Evolutionary conservation across 768 basidiomycete species (phyloP).

Genomic region (Steccherinum ochraceum): DNA sequence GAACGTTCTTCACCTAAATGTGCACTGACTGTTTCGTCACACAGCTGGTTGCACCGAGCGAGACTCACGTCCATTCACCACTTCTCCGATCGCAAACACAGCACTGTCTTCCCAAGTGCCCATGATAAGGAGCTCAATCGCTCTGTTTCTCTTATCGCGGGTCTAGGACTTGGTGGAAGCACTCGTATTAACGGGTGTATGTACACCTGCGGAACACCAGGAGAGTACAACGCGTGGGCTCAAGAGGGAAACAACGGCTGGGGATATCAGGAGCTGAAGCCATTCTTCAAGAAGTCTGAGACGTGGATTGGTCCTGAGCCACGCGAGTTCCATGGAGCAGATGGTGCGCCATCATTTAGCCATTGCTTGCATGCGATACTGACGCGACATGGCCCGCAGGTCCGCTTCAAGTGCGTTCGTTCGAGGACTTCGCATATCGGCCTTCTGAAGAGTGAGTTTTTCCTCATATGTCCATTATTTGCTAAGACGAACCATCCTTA

Average conservation of each 20-base stretch:
- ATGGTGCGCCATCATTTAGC: not conserved
- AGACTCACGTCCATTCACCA: conserved; percentile 26
- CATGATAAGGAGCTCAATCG: conserved; percentile 1
- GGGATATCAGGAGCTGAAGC: conserved; percentile 27
- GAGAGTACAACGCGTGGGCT: conserved; percentile 26
- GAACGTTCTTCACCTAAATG: no score
- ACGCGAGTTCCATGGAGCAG: not conserved
- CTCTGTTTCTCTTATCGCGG: conserved; percentile 16
- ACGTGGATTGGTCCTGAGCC: no score
- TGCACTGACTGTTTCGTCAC: conserved; percentile 21
- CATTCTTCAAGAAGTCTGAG: conserved; percentile 30
- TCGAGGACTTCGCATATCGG: not conserved
- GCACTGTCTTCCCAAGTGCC: no score
- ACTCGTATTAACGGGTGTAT: conserved; percentile 24
- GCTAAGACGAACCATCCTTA: not conserved
- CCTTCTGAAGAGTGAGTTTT: not conserved
- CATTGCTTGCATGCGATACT: not conserved
- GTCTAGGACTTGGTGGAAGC: conserved; percentile 25
- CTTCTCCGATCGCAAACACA: conserved; percentile 14
- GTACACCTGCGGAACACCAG: conserved; percentile 23
- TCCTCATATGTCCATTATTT: not conserved
- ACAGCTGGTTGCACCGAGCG: conserved; percentile 27
- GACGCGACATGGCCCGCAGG: not conserved
- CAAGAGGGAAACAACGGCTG: conserved; percentile 24
- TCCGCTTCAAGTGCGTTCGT: not conserved